These are phyloP conservation scores for Tuber indicum DNA, from an alignment of 495 filamentous ascomycete species.

Conservation along the genomic window DNA sequence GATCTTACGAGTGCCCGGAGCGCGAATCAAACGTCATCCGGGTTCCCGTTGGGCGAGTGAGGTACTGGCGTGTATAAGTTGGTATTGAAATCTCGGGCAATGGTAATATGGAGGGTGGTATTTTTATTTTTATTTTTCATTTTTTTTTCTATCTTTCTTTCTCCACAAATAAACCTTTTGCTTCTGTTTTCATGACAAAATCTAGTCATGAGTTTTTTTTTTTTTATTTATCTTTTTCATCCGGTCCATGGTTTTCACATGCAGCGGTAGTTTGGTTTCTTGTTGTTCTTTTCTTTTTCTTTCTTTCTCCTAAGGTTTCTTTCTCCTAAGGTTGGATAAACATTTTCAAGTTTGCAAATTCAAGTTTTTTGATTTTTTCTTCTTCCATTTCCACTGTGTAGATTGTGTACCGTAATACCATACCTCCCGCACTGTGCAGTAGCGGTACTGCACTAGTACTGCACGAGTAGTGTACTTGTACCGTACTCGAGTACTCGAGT, in stretches of 20 bases:
- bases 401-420: neutral
- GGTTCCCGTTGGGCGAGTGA: neutral
- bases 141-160: neutral
- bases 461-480: too few relatives aligned
- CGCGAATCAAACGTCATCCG: neutral
- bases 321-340: neutral
- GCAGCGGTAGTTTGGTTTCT: neutral
- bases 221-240: constrained; percentile 5
- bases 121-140: neutral
- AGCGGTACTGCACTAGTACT: too few relatives aligned
- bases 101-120: neutral
- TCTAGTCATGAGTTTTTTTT: constrained; percentile 5
- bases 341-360: neutral
- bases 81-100: neutral
- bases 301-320: neutral
- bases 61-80: neutral
- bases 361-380: neutral
- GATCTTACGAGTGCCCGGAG: neutral
- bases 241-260: neutral
- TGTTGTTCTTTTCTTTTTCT: neutral
- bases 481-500: too few relatives aligned
- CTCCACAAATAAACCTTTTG: neutral
- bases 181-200: neutral
- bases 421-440: neutral
- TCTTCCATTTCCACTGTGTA: neutral